Percentiles rank a stretch among this genome's conserved stretches.
Evolutionary conservation across 371 early-diverging fungal species (phyloP).

Genomic region (Choanephora cucurbitarum): DNA sequence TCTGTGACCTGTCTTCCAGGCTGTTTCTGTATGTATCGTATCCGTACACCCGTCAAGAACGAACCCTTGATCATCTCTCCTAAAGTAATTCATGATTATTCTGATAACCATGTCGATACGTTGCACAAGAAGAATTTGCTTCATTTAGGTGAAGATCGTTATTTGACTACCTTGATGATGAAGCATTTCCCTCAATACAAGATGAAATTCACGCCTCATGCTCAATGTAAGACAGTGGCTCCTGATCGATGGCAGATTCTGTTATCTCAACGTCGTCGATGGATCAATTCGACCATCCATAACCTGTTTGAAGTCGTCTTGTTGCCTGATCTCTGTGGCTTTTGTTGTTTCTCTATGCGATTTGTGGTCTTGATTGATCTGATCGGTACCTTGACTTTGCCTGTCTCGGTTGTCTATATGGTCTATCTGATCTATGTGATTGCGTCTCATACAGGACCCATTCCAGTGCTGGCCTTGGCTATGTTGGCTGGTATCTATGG

Average conservation of each 20-base stretch:
- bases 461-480: constrained; percentile 60
- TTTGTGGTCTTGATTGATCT: constrained; percentile 92
- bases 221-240: constrained; percentile 96
- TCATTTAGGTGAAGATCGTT: constrained; percentile 82
- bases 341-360: constrained; percentile 96
- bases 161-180: constrained; percentile 95
- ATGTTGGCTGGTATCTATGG: constrained; percentile 79
- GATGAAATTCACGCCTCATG: constrained; percentile 95
- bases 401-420: constrained; percentile 90
- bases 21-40: constrained; percentile 95
- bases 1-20: constrained; percentile 96
- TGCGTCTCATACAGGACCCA: constrained; percentile 48
- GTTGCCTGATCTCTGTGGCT: constrained; percentile 91
- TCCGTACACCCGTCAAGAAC: constrained; percentile 82
- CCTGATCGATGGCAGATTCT: constrained; percentile 95
- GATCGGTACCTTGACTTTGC: constrained; percentile 91
- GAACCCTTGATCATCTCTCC: constrained; percentile 93
- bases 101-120: constrained; percentile 93
- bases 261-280: constrained; percentile 86
- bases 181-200: constrained; percentile 98
- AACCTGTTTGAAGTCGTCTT: constrained; percentile 92
- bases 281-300: constrained; percentile 99
- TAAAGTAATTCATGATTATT: constrained; percentile 92
- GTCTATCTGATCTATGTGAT: constrained; percentile 73
- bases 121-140: constrained; percentile 93